Evolutionary conservation across 768 basidiomycete species (phyloP).

Genomic region (Psilocybe tampanensis): DNA sequence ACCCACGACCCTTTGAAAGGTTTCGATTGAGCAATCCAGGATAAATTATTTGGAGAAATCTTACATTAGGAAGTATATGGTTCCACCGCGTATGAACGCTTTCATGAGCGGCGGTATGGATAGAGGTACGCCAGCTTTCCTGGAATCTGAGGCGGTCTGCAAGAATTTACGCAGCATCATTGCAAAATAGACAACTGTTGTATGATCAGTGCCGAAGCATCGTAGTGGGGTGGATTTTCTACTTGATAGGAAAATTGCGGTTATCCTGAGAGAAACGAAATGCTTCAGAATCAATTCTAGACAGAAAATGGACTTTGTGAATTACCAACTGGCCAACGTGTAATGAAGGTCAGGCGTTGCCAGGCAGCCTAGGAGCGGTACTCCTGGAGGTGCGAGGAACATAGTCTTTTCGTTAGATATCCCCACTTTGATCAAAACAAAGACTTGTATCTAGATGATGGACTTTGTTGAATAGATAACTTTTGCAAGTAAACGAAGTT

Average conservation of each 20-base stretch:
- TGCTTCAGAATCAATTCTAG: background rate
- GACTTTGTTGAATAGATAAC: too few species aligned
- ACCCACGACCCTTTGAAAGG: background rate
- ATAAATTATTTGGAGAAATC: background rate
- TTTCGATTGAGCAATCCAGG: background rate
- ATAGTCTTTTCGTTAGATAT: background rate
- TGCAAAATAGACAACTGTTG: background rate
- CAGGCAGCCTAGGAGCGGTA: background rate
- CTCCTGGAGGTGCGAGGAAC: background rate
- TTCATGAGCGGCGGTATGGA: slow-evolving; percentile 4
- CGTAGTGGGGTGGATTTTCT: background rate
- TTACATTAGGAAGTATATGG: slow-evolving; percentile 1
- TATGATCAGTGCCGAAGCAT: too few species aligned
- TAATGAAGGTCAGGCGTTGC: background rate
- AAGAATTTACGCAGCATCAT: background rate
- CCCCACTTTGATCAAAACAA: background rate
- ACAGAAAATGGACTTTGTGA: background rate
- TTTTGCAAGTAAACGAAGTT: too few species aligned
- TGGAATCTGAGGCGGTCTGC: background rate
- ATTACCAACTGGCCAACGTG: background rate
- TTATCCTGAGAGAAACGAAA: background rate
- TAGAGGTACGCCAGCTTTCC: background rate
- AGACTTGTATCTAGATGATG: background rate
- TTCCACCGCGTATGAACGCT: slow-evolving; percentile 2
- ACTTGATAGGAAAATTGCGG: background rate